phyloP scores from a whole-genome alignment of 2,329 filamentous ascomycete genomes.

The Scedosporium aurantiacum region DNA sequence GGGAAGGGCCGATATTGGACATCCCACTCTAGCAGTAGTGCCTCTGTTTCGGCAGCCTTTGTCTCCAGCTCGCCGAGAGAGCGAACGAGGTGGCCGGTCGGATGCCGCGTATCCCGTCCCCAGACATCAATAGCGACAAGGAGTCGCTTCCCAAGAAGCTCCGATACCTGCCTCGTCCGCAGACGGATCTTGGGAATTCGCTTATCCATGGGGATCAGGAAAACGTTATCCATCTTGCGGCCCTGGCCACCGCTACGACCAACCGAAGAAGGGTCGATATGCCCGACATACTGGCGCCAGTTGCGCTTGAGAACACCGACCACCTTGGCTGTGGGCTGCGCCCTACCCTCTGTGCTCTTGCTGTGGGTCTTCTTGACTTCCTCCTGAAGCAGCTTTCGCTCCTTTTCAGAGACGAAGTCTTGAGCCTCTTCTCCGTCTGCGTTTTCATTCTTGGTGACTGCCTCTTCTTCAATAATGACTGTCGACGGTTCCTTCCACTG shows the following conservation, averaged over 20 bases:
- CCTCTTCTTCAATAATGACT: constrained; percentile 91
- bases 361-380: constrained; percentile 80
- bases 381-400: constrained; percentile 78
- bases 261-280: constrained; percentile 80
- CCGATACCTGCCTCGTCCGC: constrained; percentile 77
- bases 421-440: constrained; percentile 69
- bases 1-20: constrained; percentile 97
- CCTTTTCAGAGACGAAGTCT: constrained; percentile 76
- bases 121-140: constrained; percentile 90
- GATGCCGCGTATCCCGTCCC: constrained; percentile 88
- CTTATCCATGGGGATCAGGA: constrained; percentile 96
- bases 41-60: constrained; percentile 96
- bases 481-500: constrained; percentile 96
- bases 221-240: constrained; percentile 81
- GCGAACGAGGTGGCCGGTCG: constrained; percentile 85
- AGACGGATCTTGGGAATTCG: constrained; percentile 92
- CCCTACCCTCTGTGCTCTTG: constrained; percentile 60
- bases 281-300: constrained; percentile 95
- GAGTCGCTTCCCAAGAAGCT: constrained; percentile 82
- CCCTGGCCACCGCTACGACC: constrained; percentile 63
- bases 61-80: constrained; percentile 89
- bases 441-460: constrained; percentile 85
- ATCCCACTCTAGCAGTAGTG: constrained; percentile 85
- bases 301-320: constrained; percentile 91
- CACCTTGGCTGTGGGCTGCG: constrained; percentile 84